Base-by-base conservation (phyloP, 2,329 filamentous ascomycete genomes). In the Aspergillus hortae region DNA sequence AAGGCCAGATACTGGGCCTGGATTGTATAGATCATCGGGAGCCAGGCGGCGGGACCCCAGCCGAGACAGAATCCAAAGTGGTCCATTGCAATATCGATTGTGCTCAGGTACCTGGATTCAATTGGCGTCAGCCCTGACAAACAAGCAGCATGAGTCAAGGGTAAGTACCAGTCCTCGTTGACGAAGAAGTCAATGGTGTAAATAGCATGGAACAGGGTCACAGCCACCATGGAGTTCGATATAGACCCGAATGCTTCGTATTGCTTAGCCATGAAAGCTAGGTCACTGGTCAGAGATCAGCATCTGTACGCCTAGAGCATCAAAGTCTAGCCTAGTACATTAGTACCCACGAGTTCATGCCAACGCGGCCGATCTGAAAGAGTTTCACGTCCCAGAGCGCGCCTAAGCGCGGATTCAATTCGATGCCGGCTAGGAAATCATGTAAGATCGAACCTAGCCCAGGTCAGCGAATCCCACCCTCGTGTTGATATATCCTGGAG, bases 131-230 rank as follows among this genome's bases (percentile, higher is more conserved):
- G 5, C 9, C 3, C 6, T 1, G 7, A 7, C 14, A 14, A 17
- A 19, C 14, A 27, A 14, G 1, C 11, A 1, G 4, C 12, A 33
- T 4, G 12, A 14, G 23, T 15, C 17, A 14, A 12, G 19, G 7
- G 17, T 6, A 21, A 15, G 44, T 78, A 63, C 76, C 77, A 79
- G 11, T 72, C 68, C 56, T 79, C 77, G 6, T 79, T 78, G 44
- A 74, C 61, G 46, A 79, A 80, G 51, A 79, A 79, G 44, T 80
- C 76, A 0, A 78, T 55, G 6, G 77, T 71, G 46, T 79, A 79
- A 6, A 77, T 57, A 1, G 63, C 60, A 52, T 79, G 77, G 1
- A 79, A 64, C 55, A 75, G 63, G 6, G 71, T 72, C 7, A 76
- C 68, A 7, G 79, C 65, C 1, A 79, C 4, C 1, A 55, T 48